Evolutionary conservation across 1,284 basidiomycete species (phyloP), one percentile per base, ranked within the genome.

Genomic region (Trichosporon faecale): DNA sequence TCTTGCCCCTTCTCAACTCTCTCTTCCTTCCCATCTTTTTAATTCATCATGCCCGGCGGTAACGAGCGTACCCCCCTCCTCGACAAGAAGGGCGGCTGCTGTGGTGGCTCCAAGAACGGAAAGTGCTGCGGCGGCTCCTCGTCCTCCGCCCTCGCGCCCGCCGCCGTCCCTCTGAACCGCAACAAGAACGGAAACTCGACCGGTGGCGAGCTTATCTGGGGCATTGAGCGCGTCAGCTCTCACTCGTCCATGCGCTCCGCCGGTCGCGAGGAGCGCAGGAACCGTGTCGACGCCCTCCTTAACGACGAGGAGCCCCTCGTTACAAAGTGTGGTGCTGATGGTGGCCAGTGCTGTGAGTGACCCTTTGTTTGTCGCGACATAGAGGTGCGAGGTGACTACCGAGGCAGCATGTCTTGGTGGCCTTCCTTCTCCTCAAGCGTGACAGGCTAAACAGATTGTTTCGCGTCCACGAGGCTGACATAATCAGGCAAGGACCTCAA

Each of bases 401-500:
- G 35, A 25, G 63, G 35, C 35, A 27, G 63, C 35, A 12, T 25
- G 21, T 33, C 29, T 33, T 18, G 33, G 6, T 8, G 9, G 18
- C 11, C 11, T 11, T 16, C 18, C 40, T 27, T 35, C 8, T 12
- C 66, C 40, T 25, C 12, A 18, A 31, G 29, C 27, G 18, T 18
- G 27, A 31, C 29, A 8, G 8, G 8, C 18, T 27, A 18, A 8
- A 37, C 21, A 27, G 27, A 44, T 44, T 44, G 40, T 44, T 31
- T 61, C 27, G 27, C 57, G 57, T n/a, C 29, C 16, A n/a, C 11
- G 16, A n/a, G 57, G 76, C 70, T 78, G 76, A 72, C 70, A 7
- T 27, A 21, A 21, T 31, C 68, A 74, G 73, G 79, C 74, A 80
- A 82, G 72, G 84, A 84, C 65, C 76, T 83, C 55, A 82, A 82